Conservation (phyloP, 2,329 filamentous ascomycete genomes). For the Trichophyton simii region DNA sequence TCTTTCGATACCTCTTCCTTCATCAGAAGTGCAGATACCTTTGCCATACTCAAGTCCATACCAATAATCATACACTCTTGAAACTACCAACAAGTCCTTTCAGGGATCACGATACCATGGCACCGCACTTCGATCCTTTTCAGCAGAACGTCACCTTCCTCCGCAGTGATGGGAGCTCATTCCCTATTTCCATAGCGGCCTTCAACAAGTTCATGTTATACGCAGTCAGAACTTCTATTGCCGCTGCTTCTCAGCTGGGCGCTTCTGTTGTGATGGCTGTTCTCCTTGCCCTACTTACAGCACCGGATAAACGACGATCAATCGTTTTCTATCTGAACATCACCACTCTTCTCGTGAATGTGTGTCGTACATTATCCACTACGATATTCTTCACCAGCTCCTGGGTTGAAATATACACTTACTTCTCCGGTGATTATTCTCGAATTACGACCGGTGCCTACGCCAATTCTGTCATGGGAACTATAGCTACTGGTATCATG, state of each 20-base stretch:
- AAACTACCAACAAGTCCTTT: not conserved
- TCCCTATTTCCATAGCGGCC: slow-evolving; percentile 31
- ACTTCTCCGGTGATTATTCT: slow-evolving; percentile 44
- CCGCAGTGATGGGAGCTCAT: slow-evolving; percentile 31
- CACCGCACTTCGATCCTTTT: slow-evolving; percentile 38
- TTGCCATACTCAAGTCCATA: not conserved
- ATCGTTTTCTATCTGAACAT: slow-evolving; percentile 55
- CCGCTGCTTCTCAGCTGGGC: slow-evolving; percentile 59
- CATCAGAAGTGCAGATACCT: not conserved
- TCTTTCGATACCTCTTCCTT: not conserved
- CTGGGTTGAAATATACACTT: slow-evolving; percentile 50
- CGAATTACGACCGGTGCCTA: slow-evolving; percentile 35
- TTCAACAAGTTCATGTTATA: slow-evolving; percentile 38
- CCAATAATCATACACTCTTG: not conserved
- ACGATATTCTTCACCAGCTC: slow-evolving; percentile 47
- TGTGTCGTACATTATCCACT: slow-evolving; percentile 38
- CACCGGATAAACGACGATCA: slow-evolving; percentile 50
- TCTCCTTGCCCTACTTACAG: slow-evolving; percentile 55
- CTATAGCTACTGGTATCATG: slow-evolving; percentile 41
- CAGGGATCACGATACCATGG: slow-evolving; percentile 8
- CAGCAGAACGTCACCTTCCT: slow-evolving; percentile 40
- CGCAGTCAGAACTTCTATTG: slow-evolving; percentile 43
- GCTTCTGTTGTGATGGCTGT: slow-evolving; percentile 53
- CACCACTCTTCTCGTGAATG: slow-evolving; percentile 47
- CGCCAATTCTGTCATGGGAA: slow-evolving; percentile 37